Base-by-base conservation (phyloP, 257 asterid species). In the Penstemon barbatus region DNA sequence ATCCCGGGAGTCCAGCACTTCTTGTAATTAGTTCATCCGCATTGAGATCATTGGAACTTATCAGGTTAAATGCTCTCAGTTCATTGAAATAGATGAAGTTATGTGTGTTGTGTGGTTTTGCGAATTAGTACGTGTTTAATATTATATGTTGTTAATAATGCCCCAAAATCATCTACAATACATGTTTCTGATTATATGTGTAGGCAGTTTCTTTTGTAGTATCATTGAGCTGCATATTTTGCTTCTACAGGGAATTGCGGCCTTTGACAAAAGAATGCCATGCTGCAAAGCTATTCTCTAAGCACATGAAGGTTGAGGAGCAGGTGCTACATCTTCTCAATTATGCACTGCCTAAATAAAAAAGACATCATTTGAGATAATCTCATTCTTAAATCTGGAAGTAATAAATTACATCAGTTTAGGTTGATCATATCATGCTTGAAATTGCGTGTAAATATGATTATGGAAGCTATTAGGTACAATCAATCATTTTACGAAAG, bases 231-330 rank as follows among this genome's bases (percentile, higher is more conserved):
- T 66, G 3, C 57, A 18, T 57, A 8, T 72, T 71, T 55, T 85
- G 40, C 65, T 72, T 44, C 50, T 74, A 38, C 79, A 94, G 99
- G 86, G 99, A 84, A 78, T 75, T 94, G 74, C 82, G 91, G 68
- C 76, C 87, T 68, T 77, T 91, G 79, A 94, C 99, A 19, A 71
- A 69, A 61, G 96, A 94, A 49, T 94, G 99, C 74, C 97, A 78
- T 68, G 89, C 99, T 74, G 99, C 95, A 55, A 94, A 91, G 83
- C 83, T 94, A 57, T 94, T 94, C 81, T 84, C 99, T 18, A 94
- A 94, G 89, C 99, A 94, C 72, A 91, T 94, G 92, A 94, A 94
- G 89, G 65, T 94, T 78, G 96, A 89, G 72, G 99, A 94, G 83
- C 99, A 94, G 99, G 99, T 93, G 70, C 48, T 54, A 11, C 57